Base-by-base conservation (phyloP, 192 early-diverging fungal genomes). In the Phycomyces nitens region DNA sequence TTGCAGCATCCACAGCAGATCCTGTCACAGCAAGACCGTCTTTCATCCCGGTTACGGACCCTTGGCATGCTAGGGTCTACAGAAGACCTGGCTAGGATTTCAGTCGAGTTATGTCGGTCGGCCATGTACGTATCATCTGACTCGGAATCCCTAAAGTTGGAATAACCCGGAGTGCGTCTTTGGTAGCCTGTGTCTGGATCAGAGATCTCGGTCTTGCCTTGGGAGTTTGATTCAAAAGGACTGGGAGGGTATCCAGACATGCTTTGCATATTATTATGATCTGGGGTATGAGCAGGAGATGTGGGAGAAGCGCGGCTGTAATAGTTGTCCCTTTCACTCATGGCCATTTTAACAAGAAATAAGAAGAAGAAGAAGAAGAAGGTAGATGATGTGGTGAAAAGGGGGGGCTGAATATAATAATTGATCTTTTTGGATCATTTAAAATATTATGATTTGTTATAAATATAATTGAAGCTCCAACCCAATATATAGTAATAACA, bases 1-100 rank as follows among this genome's bases (percentile, higher is more conserved):
- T 61, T 65, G 51, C 71, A 73, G 42, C 71, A 73, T 4, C 71
- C 71, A 58, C 71, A 73, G 53, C 71, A 73, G 10, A 62, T 27
- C 26, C 62, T 66, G 40, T 72, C 70, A 2, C 66, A 50, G 24
- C 70, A 72, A 9, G 64, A 53, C 6, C 70, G 53, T 59, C 16
- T 66, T 50, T n/a, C 51, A 42, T 51, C 53, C 58, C 56, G 10
- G 12, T 11, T 50, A 34, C 21, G 49, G 51, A 18, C 22, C 27
- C 2, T 38, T 49, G 0, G 5, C 8, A 21, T 42, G 49, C 34
- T 24, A 49, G 34, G 44, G 20, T 70, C 22, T 26, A 47, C 42
- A 44, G 42, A 57, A 40, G 41, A 44, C 49, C 26, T n/a, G 43
- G 40, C 29, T 5, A 34, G 29, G 29, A 34, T 34, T 7, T 34